A percentile compares a stretch with the other conserved stretches of the same genome.
phyloP scores from a whole-genome alignment of 2,329 filamentous ascomycete species.

The Cladosporium sp. region DNA sequence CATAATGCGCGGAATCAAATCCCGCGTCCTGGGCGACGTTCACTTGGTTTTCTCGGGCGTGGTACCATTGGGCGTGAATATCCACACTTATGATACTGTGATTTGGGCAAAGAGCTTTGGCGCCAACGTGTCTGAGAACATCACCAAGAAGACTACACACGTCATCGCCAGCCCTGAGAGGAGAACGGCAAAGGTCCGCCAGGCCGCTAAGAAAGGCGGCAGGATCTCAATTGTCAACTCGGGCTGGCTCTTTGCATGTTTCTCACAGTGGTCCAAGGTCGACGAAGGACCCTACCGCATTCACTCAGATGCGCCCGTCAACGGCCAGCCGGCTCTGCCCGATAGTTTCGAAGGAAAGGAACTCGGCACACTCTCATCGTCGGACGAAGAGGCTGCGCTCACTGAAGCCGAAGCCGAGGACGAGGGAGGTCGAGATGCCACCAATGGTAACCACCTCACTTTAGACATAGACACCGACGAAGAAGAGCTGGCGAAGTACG shows the following conservation, averaged over 20 bases:
- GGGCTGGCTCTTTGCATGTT: conserved; percentile 82
- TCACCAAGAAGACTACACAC: conserved; percentile 61
- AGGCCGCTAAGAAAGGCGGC: conserved; percentile 73
- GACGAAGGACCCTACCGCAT: conserved; percentile 80
- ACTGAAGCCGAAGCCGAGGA: conserved; percentile 42
- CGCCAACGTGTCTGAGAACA: conserved; percentile 63
- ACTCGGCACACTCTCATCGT: conserved; percentile 43
- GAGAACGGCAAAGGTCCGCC: conserved; percentile 86
- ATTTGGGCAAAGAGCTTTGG: conserved; percentile 86
- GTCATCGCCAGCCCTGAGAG: conserved; percentile 69
- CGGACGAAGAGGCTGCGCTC: conserved; percentile 47
- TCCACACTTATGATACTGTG: conserved; percentile 74
- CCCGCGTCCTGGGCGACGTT: conserved; percentile 69
- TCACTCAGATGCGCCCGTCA: conserved; percentile 69
- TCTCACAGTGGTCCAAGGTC: conserved; percentile 78
- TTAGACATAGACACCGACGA: conserved; percentile 35
- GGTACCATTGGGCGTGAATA: conserved; percentile 76
- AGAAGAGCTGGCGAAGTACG: conserved; percentile 49
- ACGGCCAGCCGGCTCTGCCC: conserved; percentile 32
- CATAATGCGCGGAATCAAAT: conserved; percentile 82
- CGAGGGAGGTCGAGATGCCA: conserved; percentile 26
- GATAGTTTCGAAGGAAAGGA: conserved; percentile 34
- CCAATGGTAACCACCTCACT: conserved; percentile 28
- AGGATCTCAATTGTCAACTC: conserved; percentile 86
- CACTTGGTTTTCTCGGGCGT: conserved; percentile 88